Evolutionary conservation across 2,329 filamentous ascomycete species (phyloP), one percentile per base, ranked within the genome.

Genomic region (Fonsecaea nubica): DNA sequence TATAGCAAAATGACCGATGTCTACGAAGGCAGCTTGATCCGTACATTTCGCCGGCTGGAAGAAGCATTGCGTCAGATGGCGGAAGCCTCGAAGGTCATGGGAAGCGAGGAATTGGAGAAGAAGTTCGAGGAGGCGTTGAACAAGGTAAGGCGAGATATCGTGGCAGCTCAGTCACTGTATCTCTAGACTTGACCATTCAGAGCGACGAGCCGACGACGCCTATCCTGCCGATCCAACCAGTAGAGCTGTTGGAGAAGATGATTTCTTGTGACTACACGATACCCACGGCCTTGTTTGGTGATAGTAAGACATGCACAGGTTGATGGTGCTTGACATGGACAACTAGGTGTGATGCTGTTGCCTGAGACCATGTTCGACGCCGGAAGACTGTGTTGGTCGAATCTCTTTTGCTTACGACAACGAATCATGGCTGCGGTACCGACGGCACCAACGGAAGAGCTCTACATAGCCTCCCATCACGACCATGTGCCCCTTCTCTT

Each of bases 1-100:
- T 70, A 33, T 36, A 96, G 94, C 81, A 96, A 96, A 92, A 97
- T 99, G 93, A 98, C 95, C 33, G 94, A 97, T 74, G 92, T 94
- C 33, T 99, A 97, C 79, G 95, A 99, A 82, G 95, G 95, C 67
- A 97, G 92, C 65, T 83, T 99, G 68, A 98, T 99, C 74, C 92
- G 95, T 57, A 88, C 97, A 45, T 99, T 99, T 87, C 91, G 95
- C 62, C 91, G 95, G 21, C 84, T 99, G 36, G 95, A 99, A 80
- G 95, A 99, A 80, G 84, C 97, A 65, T 84, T 99, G 40, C 88
- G 95, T 72, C 95, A 99, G 79, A 96, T 98, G 86, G 94, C 91
- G 15, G 92, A 98, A 80, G 95, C 94, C 30, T 88, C 92, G 71
- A 98, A 97, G 82, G 94, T 97, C 69, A 99, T 99, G 95, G 95